Conservation (phyloP, 768 basidiomycete species). For the Russula virescens region DNA sequence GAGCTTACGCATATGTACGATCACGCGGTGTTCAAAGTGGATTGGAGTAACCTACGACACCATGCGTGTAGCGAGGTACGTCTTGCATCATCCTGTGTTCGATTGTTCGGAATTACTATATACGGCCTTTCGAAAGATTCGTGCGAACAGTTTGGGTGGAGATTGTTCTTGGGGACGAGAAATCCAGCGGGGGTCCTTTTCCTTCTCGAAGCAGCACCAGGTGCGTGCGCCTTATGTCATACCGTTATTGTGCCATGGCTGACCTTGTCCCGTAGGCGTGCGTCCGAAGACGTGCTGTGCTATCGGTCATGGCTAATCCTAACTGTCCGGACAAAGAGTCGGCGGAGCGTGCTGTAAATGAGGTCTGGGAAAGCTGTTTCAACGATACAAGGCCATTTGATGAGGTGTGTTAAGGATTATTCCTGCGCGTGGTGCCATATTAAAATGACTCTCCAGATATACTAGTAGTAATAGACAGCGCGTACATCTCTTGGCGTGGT, state of each 20-base stretch:
- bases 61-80: conserved; percentile 96
- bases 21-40: conserved; percentile 88
- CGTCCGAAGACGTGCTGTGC: conserved; percentile 78
- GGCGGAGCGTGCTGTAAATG: conserved; percentile 88
- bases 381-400: conserved; percentile 95
- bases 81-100: conserved; percentile 16
- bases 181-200: conserved; percentile 64
- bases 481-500: background rate
- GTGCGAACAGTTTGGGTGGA: conserved; percentile 89
- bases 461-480: background rate
- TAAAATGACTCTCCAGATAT: conserved; percentile 3
- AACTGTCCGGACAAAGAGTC: conserved; percentile 67
- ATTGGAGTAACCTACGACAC: conserved; percentile 86
- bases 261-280: conserved; percentile 54
- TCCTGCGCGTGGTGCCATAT: background rate
- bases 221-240: conserved; percentile 35
- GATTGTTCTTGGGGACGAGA: conserved; percentile 89
- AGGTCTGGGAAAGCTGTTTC: conserved; percentile 97
- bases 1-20: conserved; percentile 96
- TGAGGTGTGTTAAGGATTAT: conserved; percentile 52
- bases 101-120: conserved; percentile 8
- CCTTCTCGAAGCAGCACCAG: conserved; percentile 93
- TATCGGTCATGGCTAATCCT: conserved; percentile 78
- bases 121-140: conserved; percentile 53
- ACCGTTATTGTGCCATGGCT: conserved; percentile 17